These are phyloP conservation scores for Pythium coloratum DNA, from an alignment of 352 stramenopile genomes.

Conservation along the genomic window DNA sequence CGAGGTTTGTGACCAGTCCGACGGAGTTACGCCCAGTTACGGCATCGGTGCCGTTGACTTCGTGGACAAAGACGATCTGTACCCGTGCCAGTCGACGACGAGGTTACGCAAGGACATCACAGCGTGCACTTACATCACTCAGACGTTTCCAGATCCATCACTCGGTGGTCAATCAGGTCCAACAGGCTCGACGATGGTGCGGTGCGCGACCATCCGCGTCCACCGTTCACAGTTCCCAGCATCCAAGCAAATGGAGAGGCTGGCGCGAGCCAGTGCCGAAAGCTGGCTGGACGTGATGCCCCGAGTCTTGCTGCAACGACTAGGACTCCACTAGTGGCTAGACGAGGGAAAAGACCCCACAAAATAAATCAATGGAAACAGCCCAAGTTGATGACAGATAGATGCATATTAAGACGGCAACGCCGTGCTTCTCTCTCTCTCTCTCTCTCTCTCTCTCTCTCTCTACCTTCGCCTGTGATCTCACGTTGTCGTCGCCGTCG, in stretches of 20 bases:
- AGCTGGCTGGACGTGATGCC: constrained; percentile 14
- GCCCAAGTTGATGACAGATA: too few relatives aligned
- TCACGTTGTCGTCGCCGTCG: too few relatives aligned
- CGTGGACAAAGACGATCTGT: constrained; percentile 21
- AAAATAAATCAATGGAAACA: too few relatives aligned
- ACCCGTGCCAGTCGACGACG: constrained; percentile 12
- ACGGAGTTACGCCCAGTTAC: not conserved
- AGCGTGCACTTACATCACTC: constrained; percentile 6
- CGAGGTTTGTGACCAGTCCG: constrained; percentile 1
- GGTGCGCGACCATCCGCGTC: constrained; percentile 10
- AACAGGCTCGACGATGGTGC: constrained; percentile 3
- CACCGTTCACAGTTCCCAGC: constrained; percentile 6
- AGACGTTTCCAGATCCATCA: constrained; percentile 1
- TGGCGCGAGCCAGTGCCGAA: not conserved
- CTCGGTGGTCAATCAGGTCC: not conserved
- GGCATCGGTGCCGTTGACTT: constrained; percentile 13
- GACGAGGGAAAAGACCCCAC: too few relatives aligned
- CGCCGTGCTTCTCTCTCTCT: too few relatives aligned
- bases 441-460: too few relatives aligned
- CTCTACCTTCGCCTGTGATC: too few relatives aligned
- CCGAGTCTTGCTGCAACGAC: constrained; percentile 8
- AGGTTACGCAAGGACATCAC: constrained; percentile 12
- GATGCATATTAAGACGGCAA: too few relatives aligned
- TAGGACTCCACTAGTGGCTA: not conserved
- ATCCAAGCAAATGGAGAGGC: not conserved